Conservation (phyloP, 177 flowering plant species). For the Vitis hybrid region DNA sequence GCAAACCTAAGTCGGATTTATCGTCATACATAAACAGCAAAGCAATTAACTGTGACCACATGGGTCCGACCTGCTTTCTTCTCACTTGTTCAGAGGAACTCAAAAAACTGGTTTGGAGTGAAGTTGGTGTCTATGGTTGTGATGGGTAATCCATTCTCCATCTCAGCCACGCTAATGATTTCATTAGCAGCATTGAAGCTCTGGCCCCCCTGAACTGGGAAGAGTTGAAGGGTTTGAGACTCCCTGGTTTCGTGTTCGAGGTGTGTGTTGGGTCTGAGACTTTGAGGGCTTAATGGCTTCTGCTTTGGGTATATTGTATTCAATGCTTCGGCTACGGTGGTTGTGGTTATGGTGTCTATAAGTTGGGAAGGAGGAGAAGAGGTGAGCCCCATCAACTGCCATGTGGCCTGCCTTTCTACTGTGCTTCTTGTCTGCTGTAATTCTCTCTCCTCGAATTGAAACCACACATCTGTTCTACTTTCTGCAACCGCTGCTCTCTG, state of each 20-base stretch:
- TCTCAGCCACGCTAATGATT: constrained; percentile 10
- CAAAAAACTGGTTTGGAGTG: constrained; percentile 40
- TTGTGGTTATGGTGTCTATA: constrained; percentile 9
- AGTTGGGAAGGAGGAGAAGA: constrained; percentile 18
- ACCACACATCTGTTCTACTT: constrained; percentile 33
- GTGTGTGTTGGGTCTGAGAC: not conserved
- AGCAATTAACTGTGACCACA: constrained; percentile 11
- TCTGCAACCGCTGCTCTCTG: constrained; percentile 29
- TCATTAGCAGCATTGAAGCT: constrained; percentile 10
- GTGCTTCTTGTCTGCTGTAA: constrained; percentile 23
- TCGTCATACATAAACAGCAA: constrained; percentile 8
- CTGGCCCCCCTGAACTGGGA: constrained; percentile 34
- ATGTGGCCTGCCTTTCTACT: constrained; percentile 29
- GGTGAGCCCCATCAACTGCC: constrained; percentile 37
- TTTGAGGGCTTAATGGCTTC: constrained; percentile 2
- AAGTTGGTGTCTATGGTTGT: constrained; percentile 12
- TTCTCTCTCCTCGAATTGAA: constrained; percentile 36
- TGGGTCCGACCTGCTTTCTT: not conserved
- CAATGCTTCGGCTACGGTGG: not conserved
- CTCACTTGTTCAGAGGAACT: constrained; percentile 53
- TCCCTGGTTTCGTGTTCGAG: constrained; percentile 15
- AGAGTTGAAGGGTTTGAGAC: constrained; percentile 53
- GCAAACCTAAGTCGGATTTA: not conserved
- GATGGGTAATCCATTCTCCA: constrained; percentile 10
- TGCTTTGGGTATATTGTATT: constrained; percentile 7